Evolutionary conservation across 495 filamentous ascomycete genomes (phyloP).

Genomic region (Pyronema omphalodes): DNA sequence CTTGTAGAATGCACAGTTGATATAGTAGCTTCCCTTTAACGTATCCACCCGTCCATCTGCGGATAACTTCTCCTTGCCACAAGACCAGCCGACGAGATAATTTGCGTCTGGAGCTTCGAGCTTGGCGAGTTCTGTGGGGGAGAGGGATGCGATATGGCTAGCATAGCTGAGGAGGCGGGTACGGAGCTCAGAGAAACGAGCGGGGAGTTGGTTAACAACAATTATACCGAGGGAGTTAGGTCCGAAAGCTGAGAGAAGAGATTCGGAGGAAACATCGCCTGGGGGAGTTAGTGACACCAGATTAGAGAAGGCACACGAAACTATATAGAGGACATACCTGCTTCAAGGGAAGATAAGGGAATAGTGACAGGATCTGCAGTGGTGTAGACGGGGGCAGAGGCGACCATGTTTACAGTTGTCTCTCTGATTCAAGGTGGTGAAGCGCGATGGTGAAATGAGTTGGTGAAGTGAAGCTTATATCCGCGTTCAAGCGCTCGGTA

Average conservation of each 20-base stretch:
- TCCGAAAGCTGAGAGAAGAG: constrained; percentile 72
- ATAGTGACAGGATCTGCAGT: constrained; percentile 19
- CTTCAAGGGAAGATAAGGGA: constrained; percentile 11
- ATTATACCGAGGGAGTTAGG: constrained; percentile 84
- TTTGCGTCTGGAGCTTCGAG: constrained; percentile 46
- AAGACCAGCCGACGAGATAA: constrained; percentile 50
- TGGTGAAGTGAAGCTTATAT: no score
- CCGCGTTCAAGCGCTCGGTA: no score
- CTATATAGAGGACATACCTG: constrained; percentile 5
- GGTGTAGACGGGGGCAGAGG: constrained; percentile 2
- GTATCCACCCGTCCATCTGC: constrained; percentile 68
- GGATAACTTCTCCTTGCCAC: constrained; percentile 84
- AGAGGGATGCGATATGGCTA: constrained; percentile 73
- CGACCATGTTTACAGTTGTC: not conserved
- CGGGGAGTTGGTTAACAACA: constrained; percentile 65
- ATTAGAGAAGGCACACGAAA: not conserved
- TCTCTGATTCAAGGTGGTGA: no score
- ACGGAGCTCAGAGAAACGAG: constrained; percentile 48
- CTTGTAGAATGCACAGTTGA: constrained; percentile 88
- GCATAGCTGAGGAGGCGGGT: constrained; percentile 63
- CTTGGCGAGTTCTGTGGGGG: constrained; percentile 45
- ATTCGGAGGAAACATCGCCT: constrained; percentile 56
- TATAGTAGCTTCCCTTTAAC: constrained; percentile 88
- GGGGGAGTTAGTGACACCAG: not conserved
- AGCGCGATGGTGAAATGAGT: no score